phyloP scores from a whole-genome alignment of 2,329 filamentous ascomycete species.

The Periglandula ipomoeae region DNA sequence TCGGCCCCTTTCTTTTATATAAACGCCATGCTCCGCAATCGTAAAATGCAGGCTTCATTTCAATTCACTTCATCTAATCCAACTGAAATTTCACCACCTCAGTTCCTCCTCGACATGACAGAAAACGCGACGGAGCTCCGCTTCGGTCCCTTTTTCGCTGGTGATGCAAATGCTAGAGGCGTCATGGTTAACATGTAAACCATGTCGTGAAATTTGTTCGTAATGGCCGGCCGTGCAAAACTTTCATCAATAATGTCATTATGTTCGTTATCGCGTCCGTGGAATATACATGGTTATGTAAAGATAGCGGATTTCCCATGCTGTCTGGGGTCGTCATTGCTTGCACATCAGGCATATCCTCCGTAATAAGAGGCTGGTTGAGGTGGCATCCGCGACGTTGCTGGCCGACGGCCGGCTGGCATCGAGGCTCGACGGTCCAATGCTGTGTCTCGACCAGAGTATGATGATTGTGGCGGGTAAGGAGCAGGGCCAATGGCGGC shows the following conservation, averaged over 20 bases:
- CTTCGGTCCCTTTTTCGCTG: neutral
- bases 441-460: slow-evolving; percentile 1
- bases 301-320: neutral
- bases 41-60: neutral
- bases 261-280: slow-evolving; percentile 1
- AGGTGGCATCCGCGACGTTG: slow-evolving; percentile 3
- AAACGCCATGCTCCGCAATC: neutral
- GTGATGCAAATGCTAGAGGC: slow-evolving; percentile 4
- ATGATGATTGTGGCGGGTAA: neutral
- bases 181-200: neutral
- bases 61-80: neutral
- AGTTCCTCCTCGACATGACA: neutral
- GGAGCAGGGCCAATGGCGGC: neutral
- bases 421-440: slow-evolving; percentile 3
- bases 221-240: neutral
- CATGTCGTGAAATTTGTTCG: neutral
- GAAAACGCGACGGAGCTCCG: neutral
- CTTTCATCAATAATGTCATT: slow-evolving; percentile 1
- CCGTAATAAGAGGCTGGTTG: slow-evolving; percentile 5
- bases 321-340: neutral
- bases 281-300: neutral
- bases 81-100: neutral
- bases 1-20: no score
- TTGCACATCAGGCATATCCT: neutral
- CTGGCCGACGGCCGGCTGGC: slow-evolving; percentile 4